Conservation (phyloP, 2,329 filamentous ascomycete species). For the Lojkania enalia region DNA sequence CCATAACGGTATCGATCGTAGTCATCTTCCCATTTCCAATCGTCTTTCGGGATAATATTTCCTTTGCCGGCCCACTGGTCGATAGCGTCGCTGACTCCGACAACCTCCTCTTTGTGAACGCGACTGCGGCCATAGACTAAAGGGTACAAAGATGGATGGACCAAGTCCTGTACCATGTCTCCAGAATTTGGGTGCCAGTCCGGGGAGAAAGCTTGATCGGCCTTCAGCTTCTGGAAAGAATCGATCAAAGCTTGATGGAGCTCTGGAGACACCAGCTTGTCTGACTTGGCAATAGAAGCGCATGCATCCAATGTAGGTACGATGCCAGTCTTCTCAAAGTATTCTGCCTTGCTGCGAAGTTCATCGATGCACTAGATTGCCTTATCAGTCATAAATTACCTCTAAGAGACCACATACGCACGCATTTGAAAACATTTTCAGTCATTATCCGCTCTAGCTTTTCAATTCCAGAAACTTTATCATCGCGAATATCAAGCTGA, state of each 20-base stretch:
- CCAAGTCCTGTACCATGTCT: slow-evolving; percentile 61
- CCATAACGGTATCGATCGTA: slow-evolving; percentile 4
- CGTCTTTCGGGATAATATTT: slow-evolving; percentile 18
- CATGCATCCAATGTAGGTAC: slow-evolving; percentile 52
- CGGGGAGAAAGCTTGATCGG: slow-evolving; percentile 43
- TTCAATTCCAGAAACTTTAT: neutral
- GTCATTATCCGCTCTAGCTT: slow-evolving; percentile 20
- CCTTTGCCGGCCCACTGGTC: slow-evolving; percentile 35
- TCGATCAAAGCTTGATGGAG: slow-evolving; percentile 49
- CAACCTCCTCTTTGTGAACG: slow-evolving; percentile 40
- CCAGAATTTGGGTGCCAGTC: slow-evolving; percentile 64
- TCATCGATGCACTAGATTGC: slow-evolving; percentile 42
- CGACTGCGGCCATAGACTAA: slow-evolving; percentile 57
- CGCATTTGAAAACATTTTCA: slow-evolving; percentile 13
- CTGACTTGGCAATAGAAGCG: slow-evolving; percentile 58
- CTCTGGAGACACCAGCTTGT: slow-evolving; percentile 47
- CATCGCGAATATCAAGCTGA: neutral
- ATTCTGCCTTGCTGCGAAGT: slow-evolving; percentile 55
- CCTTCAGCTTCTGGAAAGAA: slow-evolving; percentile 54
- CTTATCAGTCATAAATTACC: neutral
- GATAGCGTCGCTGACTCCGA: slow-evolving; percentile 35
- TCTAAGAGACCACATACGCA: neutral
- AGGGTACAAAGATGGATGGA: slow-evolving; percentile 67
- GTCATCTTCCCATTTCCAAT: slow-evolving; percentile 1
- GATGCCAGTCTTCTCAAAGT: slow-evolving; percentile 47